phyloP scores from a whole-genome alignment of 2,329 filamentous ascomycete species.

The Monilinia polystroma region DNA sequence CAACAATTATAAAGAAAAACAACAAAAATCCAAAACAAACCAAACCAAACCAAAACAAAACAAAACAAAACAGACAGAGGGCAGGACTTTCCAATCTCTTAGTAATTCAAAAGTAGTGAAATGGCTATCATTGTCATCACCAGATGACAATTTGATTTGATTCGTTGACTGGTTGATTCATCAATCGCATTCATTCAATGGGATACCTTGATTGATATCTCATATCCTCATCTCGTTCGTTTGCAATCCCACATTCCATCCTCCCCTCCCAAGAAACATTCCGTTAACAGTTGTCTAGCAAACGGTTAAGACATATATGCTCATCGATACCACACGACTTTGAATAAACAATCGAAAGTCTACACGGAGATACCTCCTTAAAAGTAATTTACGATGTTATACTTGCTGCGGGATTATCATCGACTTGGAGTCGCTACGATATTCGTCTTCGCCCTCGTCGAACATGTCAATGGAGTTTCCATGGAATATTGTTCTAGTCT shows the following conservation, averaged over 20 bases:
- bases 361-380: constrained; percentile 17
- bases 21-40: no score
- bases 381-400: constrained; percentile 25
- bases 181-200: constrained; percentile 30
- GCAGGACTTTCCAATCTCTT: constrained; percentile 16
- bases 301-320: constrained; percentile 22
- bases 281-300: constrained; percentile 16
- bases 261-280: constrained; percentile 13
- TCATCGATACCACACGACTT: constrained; percentile 13
- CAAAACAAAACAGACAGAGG: background rate
- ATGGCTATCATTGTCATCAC: constrained; percentile 11
- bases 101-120: constrained; percentile 2
- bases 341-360: constrained; percentile 8
- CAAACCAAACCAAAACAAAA: no score
- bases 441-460: constrained; percentile 25
- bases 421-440: constrained; percentile 33
- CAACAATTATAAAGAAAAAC: no score
- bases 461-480: constrained; percentile 26
- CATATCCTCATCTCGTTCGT: constrained; percentile 23
- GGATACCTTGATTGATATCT: constrained; percentile 36
- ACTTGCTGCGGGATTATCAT: constrained; percentile 27
- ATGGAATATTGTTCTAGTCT: constrained; percentile 47
- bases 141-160: constrained; percentile 13
- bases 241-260: constrained; percentile 28
- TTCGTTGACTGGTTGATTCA: constrained; percentile 12